Percentiles rank a stretch among this genome's conserved stretches.
Conservation (phyloP, 2,329 filamentous ascomycete genomes). For the Lasiodiplodia sp. region DNA sequence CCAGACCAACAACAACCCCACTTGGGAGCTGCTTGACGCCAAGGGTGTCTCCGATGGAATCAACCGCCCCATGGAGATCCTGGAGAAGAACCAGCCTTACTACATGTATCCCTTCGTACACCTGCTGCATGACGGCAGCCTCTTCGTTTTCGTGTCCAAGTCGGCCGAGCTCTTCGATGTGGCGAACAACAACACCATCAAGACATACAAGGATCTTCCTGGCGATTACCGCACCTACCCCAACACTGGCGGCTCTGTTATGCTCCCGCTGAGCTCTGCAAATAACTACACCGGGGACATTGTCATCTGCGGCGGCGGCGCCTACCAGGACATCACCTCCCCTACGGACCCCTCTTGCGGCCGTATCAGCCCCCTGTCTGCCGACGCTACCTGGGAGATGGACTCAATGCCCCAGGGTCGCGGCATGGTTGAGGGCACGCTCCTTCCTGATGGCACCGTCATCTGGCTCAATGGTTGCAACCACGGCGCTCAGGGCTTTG, state of each 20-base stretch:
- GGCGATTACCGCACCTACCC: slow-evolving; percentile 67
- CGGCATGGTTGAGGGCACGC: slow-evolving; percentile 66
- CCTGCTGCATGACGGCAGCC: slow-evolving; percentile 62
- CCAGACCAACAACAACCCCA: slow-evolving; percentile 67
- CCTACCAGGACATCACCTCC: slow-evolving; percentile 65
- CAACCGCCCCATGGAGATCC: slow-evolving; percentile 61
- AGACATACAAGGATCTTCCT: slow-evolving; percentile 59
- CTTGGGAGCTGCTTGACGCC: slow-evolving; percentile 65
- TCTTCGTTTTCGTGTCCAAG: slow-evolving; percentile 66
- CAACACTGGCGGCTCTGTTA: slow-evolving; percentile 65
- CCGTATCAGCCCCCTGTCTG: slow-evolving; percentile 60
- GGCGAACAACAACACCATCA: slow-evolving; percentile 52
- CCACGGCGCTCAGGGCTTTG: slow-evolving; percentile 67
- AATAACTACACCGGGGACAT: slow-evolving; percentile 63
- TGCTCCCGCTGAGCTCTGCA: slow-evolving; percentile 61
- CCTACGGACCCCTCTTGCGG: slow-evolving; percentile 67
- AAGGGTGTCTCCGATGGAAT: slow-evolving; percentile 56
- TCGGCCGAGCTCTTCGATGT: slow-evolving; percentile 65
- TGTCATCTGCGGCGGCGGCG: slow-evolving; percentile 66
- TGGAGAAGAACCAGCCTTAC: slow-evolving; percentile 66
- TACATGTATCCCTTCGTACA: slow-evolving; percentile 72
- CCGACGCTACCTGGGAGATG: slow-evolving; percentile 61
- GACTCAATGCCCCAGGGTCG: slow-evolving; percentile 66
- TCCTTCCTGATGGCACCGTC: slow-evolving; percentile 67
- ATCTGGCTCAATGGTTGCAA: slow-evolving; percentile 69